phyloP scores from a whole-genome alignment of 2,329 filamentous ascomycete genomes.

The Leptographium lundbergii region DNA sequence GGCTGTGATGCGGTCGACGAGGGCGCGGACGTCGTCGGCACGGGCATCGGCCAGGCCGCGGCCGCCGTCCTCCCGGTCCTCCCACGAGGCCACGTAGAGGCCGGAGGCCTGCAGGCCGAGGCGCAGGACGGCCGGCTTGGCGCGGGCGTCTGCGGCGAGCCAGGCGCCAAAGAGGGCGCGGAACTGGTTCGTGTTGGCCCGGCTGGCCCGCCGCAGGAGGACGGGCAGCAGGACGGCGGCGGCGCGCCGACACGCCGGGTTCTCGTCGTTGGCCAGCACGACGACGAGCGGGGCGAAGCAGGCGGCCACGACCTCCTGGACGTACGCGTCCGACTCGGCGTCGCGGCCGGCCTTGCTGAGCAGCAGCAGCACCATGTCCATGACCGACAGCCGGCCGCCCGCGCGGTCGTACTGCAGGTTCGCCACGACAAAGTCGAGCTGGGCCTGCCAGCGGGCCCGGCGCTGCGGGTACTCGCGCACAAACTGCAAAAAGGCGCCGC shows the following conservation, averaged over 20 bases:
- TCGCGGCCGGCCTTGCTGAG: constrained; percentile 46
- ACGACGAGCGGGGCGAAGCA: constrained; percentile 82
- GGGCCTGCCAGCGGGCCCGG: constrained; percentile 77
- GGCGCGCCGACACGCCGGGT: constrained; percentile 70
- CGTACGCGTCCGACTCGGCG: constrained; percentile 45
- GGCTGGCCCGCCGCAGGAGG: constrained; percentile 66
- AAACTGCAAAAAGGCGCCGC: constrained; percentile 89
- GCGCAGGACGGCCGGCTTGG: constrained; percentile 56
- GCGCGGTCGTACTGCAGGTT: constrained; percentile 86
- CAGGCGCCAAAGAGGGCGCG: constrained; percentile 59
- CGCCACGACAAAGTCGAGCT: constrained; percentile 75
- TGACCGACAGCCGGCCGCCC: constrained; percentile 79
- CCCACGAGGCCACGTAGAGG: constrained; percentile 61
- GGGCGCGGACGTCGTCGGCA: constrained; percentile 49
- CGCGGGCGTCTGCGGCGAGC: constrained; percentile 52
- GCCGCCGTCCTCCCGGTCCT: constrained; percentile 24
- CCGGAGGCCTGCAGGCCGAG: constrained; percentile 71
- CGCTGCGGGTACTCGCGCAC: constrained; percentile 89
- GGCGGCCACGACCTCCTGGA: constrained; percentile 67
- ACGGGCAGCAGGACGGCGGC: constrained; percentile 69
- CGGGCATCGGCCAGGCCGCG: neutral
- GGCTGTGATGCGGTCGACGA: constrained; percentile 41
- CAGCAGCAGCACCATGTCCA: constrained; percentile 83
- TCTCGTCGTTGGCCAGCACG: constrained; percentile 78
- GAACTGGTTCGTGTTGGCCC: constrained; percentile 58